Base-by-base conservation (phyloP, 2,329 filamentous ascomycete species). In the Penicillium sp. region DNA sequence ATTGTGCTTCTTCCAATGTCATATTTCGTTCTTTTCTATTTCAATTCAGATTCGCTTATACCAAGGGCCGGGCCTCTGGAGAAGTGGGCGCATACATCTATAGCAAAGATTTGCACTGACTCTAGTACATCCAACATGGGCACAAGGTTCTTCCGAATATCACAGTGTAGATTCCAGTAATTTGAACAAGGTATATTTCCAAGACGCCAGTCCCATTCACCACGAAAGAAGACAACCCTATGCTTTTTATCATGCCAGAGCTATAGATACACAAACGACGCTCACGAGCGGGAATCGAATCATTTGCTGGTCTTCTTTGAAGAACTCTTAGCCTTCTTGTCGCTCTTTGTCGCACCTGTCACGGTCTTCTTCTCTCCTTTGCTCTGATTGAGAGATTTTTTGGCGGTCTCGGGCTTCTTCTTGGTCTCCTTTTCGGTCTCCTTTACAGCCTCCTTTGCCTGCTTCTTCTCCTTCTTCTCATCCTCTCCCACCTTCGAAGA, bases 221-320 rank as follows among this genome's bases (percentile, higher is more conserved):
- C 56, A 53, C 46, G 55, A 47, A 43, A 46, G 51, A 53, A 55
- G 50, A 57, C 53, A 44, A 24, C 18, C 18, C 18, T 18, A 56
- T 60, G 56, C 56, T 60, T 60, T 57, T 57, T 49, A 46, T 53
- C 49, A 49, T 57, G 53, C 56, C 56, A 53, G 42, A 59, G 54
- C 50, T 53, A 57, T 57, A 57, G 41, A 59, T 50, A 57, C 45
- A 58, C 39, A 54, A 46, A 48, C 52, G 39, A 55, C 42, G 44
- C 49, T 49, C 47, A 46, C 26, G 27, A 37, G 40, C 29, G 29
- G 18, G 29, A 32, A 32, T 36, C 41, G 43, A 44, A 54, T 58
- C 57, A 66, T 62, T 67, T 66, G 49, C 43, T 52, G 5, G 55
- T 48, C 53, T 65, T 62, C 55, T 65, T 66, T 36, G 50, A 46